Evolutionary conservation across 306 rosid genomes (phyloP).

Genomic region (Ormosia emarginata): DNA sequence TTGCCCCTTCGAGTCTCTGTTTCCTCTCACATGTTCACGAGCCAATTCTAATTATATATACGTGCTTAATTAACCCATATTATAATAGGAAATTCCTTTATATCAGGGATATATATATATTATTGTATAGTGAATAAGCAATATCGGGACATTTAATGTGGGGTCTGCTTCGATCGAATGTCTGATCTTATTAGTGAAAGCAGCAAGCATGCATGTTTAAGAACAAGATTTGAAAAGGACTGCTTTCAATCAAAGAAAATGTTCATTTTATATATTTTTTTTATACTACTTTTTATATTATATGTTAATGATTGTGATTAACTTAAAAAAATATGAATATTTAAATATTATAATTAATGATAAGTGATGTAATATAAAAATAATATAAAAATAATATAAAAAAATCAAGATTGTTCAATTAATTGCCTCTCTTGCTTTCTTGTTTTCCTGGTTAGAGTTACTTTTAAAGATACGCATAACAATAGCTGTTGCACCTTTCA

Average conservation of each 20-base stretch:
- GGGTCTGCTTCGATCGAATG: background rate
- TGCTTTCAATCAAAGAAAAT: too few relatives aligned
- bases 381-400: too few relatives aligned
- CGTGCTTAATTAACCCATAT: background rate
- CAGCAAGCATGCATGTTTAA: background rate
- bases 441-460: background rate
- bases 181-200: conserved; percentile 16
- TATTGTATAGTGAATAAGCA: background rate
- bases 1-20: background rate
- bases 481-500: background rate
- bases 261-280: too few relatives aligned
- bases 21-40: background rate
- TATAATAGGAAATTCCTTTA: background rate
- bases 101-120: background rate
- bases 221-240: background rate
- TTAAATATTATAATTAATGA: too few relatives aligned
- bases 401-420: too few relatives aligned
- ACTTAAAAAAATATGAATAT: too few relatives aligned
- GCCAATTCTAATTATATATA: background rate
- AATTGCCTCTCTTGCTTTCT: background rate
- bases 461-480: too few relatives aligned
- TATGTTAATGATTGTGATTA: too few relatives aligned
- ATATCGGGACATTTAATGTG: background rate
- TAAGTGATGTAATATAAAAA: too few relatives aligned
- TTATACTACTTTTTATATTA: too few relatives aligned